Evolutionary conservation across 1,139 yeast species (phyloP), one percentile per base, ranked within the genome.

Genomic region (Yamadazyma mexicana): DNA sequence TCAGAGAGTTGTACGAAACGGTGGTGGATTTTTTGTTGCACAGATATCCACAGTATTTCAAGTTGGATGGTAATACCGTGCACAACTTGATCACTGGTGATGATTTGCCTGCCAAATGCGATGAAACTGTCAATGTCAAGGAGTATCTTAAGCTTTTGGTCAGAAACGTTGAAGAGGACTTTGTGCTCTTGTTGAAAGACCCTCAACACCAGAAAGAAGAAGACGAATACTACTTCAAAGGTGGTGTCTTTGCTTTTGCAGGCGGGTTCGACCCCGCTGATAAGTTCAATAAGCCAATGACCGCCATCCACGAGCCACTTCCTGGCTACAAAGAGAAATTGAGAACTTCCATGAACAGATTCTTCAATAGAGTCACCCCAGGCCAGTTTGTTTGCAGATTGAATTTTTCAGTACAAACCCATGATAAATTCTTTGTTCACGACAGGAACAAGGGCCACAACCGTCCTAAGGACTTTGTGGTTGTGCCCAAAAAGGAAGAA

Each of bases 211-310:
- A 59, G 9, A 52, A 62, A 11, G 68, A 63, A 29, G 70, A 67
- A 11, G 73, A 72, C 31, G 87, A 84, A 57, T 84, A 83, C 56
- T 70, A 71, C 42, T 69, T 83, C 52, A 74, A 83, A 45, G 85
- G 78, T 0, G 87, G 87, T 0, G 65, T 79, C 0, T 76, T 83
- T 54, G 81, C 81, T 3, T 84, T 83, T 62, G 89, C 94, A 0
- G 82, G 86, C 2, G 94, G 92, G 0, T 86, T 86, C 56, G 75
- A 81, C 48, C 92, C 91, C 2, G 52, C 57, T 6, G 71, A 66
- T 29, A 73, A 83, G 42, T 70, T 83, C 52, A 69, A 78, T 45
- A 66, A 58, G 35, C 83, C 83, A 2, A 55, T 81, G 39, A 69
- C 83, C 0, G 55, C 57, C 24, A 73, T 82, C 33, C 88, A 83